Conservation (phyloP, 2,329 filamentous ascomycete species). For the Diaporthe destruens region DNA sequence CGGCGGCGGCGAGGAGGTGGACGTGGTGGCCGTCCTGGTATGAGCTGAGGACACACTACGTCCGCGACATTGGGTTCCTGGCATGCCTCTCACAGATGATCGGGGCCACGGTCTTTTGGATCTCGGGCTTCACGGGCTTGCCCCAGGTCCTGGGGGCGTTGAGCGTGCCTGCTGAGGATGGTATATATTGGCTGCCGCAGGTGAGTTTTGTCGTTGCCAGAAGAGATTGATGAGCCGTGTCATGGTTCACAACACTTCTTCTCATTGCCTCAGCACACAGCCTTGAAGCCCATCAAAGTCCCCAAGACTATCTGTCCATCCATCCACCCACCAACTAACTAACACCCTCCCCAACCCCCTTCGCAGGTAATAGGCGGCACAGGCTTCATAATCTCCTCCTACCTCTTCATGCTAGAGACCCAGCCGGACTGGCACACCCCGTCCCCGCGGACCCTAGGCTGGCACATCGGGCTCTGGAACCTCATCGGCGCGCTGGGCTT, state of each 20-base stretch:
- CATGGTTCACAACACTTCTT: no score
- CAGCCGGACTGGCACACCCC: conserved; percentile 74
- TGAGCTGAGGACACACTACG: conserved; percentile 70
- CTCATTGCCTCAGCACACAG: no score
- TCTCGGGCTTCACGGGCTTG: conserved; percentile 71
- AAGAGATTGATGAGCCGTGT: not conserved
- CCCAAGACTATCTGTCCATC: no score
- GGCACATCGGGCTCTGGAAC: conserved; percentile 78
- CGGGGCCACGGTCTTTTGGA: conserved; percentile 74
- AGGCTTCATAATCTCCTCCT: conserved; percentile 70
- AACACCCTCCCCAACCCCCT: conserved; percentile 45
- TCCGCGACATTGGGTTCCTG: conserved; percentile 73
- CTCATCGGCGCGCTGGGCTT: conserved; percentile 73
- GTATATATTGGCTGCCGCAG: conserved; percentile 72
- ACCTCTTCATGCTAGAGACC: conserved; percentile 75
- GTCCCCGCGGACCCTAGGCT: conserved; percentile 68
- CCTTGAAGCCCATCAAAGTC: no score
- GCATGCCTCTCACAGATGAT: conserved; percentile 68
- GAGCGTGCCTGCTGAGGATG: conserved; percentile 59
- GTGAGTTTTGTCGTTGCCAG: conserved; percentile 51
- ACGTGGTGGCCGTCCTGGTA: conserved; percentile 70
- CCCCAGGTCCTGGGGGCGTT: conserved; percentile 67
- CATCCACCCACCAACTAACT: not conserved
- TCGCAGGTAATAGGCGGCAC: conserved; percentile 71
- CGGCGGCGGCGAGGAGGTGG: conserved; percentile 56